These are phyloP conservation scores for Hymenoscyphus repandus DNA, from an alignment of 2,329 filamentous ascomycete genomes.

Conservation along the genomic window DNA sequence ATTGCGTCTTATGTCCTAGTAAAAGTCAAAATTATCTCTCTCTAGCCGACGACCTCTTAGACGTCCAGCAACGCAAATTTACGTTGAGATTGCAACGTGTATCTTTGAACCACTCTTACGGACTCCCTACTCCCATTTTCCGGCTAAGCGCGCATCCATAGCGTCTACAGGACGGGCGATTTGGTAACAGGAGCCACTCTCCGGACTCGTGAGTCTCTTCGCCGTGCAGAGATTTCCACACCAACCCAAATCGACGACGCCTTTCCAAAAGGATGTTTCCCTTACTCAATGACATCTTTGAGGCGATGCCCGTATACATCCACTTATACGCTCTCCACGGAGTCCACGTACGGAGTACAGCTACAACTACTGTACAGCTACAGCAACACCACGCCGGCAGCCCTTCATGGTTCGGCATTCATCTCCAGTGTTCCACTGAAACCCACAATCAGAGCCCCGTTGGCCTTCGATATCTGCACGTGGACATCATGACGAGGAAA, in stretches of 20 bases:
- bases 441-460: background rate
- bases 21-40: too few species aligned
- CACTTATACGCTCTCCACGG: background rate
- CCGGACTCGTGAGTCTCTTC: too few species aligned
- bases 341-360: background rate
- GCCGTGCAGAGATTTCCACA: constrained; percentile 4
- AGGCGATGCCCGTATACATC: background rate
- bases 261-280: background rate
- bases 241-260: background rate
- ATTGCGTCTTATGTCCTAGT: too few species aligned
- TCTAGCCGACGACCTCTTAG: too few species aligned
- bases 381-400: background rate
- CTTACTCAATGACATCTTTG: constrained; percentile 5
- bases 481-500: too few species aligned
- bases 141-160: background rate
- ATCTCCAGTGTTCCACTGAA: background rate
- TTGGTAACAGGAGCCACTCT: too few species aligned
- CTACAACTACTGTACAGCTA: background rate
- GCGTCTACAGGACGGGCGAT: background rate
- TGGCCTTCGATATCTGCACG: background rate
- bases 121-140: background rate
- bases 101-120: too few species aligned
- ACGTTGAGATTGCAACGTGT: too few species aligned
- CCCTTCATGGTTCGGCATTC: background rate
- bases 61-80: too few species aligned